Evolutionary conservation across 2,329 filamentous ascomycete genomes (phyloP).

Genomic region (Nigrospora osmanthi): DNA sequence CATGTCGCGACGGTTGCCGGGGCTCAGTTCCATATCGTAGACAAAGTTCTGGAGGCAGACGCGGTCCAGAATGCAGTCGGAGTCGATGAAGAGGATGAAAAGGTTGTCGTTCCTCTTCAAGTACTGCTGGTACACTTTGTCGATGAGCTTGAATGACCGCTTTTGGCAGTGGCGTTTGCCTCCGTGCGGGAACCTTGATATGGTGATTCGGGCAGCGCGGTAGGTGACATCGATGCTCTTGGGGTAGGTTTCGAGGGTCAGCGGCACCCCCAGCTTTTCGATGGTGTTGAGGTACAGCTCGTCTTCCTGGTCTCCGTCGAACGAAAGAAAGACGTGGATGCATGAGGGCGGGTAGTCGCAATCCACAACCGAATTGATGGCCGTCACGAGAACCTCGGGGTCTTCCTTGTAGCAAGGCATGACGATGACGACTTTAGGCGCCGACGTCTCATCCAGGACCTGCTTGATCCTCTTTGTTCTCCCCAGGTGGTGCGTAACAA

Average conservation of each 20-base stretch:
- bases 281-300: slow-evolving; percentile 85
- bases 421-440: slow-evolving; percentile 89
- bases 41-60: slow-evolving; percentile 95
- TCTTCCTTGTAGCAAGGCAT: slow-evolving; percentile 97
- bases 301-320: slow-evolving; percentile 84
- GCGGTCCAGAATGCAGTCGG: slow-evolving; percentile 87
- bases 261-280: slow-evolving; percentile 72
- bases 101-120: slow-evolving; percentile 82
- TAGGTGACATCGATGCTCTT: slow-evolving; percentile 87
- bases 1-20: slow-evolving; percentile 86
- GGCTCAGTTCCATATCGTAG: slow-evolving; percentile 97
- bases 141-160: slow-evolving; percentile 84
- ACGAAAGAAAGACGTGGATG: slow-evolving; percentile 91
- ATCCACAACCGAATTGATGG: slow-evolving; percentile 84
- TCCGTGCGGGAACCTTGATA: slow-evolving; percentile 87
- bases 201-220: slow-evolving; percentile 73
- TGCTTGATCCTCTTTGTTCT: slow-evolving; percentile 75
- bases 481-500: slow-evolving; percentile 81
- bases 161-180: slow-evolving; percentile 95
- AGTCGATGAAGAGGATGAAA: slow-evolving; percentile 95
- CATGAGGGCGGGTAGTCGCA: slow-evolving; percentile 90
- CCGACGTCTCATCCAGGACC: slow-evolving; percentile 73
- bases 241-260: slow-evolving; percentile 71
- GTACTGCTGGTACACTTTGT: slow-evolving; percentile 85
- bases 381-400: slow-evolving; percentile 73